A percentile compares a stretch with the other conserved stretches of the same genome.
Conservation (phyloP, 805 yeast species). For the Metschnikowia kunwiensis region DNA sequence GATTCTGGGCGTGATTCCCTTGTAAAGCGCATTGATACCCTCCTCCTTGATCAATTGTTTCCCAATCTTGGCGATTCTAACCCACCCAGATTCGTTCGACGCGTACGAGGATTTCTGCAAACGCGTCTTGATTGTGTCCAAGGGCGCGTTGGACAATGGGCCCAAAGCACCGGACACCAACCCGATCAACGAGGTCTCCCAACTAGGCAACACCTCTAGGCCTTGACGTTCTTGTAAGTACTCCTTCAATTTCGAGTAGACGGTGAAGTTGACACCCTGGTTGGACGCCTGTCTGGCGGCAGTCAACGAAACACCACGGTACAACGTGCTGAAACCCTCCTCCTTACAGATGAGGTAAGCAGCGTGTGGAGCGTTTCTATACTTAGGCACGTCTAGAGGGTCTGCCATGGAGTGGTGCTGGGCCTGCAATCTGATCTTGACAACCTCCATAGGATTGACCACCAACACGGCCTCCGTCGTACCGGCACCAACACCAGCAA, state of each 20-base stretch:
- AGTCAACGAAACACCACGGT: constrained; percentile 92
- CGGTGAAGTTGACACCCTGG: constrained; percentile 98
- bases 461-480: constrained; percentile 90
- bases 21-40: constrained; percentile 72
- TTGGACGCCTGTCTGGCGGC: constrained; percentile 98
- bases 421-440: constrained; percentile 93
- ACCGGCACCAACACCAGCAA: constrained; percentile 98
- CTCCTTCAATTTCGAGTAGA: constrained; percentile 80
- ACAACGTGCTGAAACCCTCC: constrained; percentile 85
- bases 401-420: constrained; percentile 89
- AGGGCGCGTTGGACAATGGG: constrained; percentile 95
- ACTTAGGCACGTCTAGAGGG: constrained; percentile 77
- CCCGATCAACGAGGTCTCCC: constrained; percentile 93
- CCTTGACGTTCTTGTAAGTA: constrained; percentile 60
- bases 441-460: constrained; percentile 97
- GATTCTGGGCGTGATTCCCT: constrained; percentile 97
- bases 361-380: constrained; percentile 91
- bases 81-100: constrained; percentile 65
- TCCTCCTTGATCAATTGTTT: constrained; percentile 79
- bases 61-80: constrained; percentile 78
- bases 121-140: constrained; percentile 95
- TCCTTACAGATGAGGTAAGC: constrained; percentile 78
- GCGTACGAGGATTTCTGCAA: constrained; percentile 84
- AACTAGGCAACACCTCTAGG: constrained; percentile 68
- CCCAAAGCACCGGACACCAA: constrained; percentile 95